Evolutionary conservation across 2,329 filamentous ascomycete genomes (phyloP), one percentile per base, ranked within the genome.

Genomic region (Arthrobotrys iridis): DNA sequence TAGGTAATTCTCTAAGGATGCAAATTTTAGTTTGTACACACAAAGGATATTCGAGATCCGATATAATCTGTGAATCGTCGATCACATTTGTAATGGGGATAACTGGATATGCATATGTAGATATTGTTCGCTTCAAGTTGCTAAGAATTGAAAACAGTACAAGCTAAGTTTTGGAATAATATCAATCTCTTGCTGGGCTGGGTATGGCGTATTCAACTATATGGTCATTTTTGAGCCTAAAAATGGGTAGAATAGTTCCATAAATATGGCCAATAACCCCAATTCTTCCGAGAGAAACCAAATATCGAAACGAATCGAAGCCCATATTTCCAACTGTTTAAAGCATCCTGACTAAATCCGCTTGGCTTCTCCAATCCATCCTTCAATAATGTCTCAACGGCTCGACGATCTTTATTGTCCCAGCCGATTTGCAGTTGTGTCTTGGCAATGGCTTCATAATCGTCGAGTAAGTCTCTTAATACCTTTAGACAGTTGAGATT

Each of bases 221-320:
- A 4, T 20, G 40, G 15, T 2, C 7, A 37, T 24, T 5, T 55
- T 3, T 37, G 26, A n/a, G 22, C 50, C 22, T n/a, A 74, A 48
- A 60, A 74, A 28, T 60, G 30, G 1, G 68, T 74, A 11, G 41
- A 30, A 13, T 66, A 66, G 26, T 37, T 62, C 52, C 60, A 60
- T 13, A 15, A 24, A 11, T 57, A 45, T 6, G 68, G 68, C 60
- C 60, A 74, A 30, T 58, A 48, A 1, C 68, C 68, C 35, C 18
- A 41, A n/a, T 62, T 40, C 43, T 60, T 55, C 45, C 68, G 41
- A 4, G 52, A 60, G 13, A 4, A 26, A 37, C 35, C 62, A 13
- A 55, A 24, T n/a, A 33, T 60, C 20, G 68, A 37, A 1, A 74
- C 68, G 2, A 66, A 18, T 2, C 60, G 22, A 1, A 13, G 13